Evolutionary conservation across 164 flowering plant genomes (phyloP), one percentile per base, ranked within the genome.

Genomic region (Malania oleifera): DNA sequence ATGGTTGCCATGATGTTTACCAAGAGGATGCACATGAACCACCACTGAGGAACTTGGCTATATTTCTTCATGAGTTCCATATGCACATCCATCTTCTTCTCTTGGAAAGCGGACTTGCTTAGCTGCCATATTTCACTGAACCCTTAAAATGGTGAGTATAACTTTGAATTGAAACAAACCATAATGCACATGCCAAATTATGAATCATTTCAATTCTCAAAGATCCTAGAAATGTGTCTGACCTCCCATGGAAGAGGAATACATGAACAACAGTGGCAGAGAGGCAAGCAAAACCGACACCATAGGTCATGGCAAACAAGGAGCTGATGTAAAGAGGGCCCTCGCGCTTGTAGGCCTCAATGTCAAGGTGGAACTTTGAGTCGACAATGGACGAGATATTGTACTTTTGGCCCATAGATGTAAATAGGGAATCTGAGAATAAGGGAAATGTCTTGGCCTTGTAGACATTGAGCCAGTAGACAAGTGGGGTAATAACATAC

Each of bases 241-340:
- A 87, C 95, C 83, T 82, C 58, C 95, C 95, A 63, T 85, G 75
- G 69, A 81, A 83, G 60, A 79, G 68, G 39, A 59, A 14, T 5
- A 67, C 68, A 35, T 71, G 75, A 38, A 71, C 71, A 35, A 71
- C 56, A 43, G 65, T 67, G 34, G 72, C 55, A 54, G 77, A 28
- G 54, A 67, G 59, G 67, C 85, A 25, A 77, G 87, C 89, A 52
- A 87, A 87, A 7, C 89, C 79, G 31, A 82, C 62, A 0, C 87
- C 95, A 61, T 82, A 81, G 7, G 82, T 58, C 54, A 81, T 74
- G 15, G 84, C 73, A 24, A 87, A 85, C 54, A 85, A 74, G 34
- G 65, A 70, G 75, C 91, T 85, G 31, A 87, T 54, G 44, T 77
- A 56, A n/a, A 87, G 69, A 2, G 69, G 67, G 22, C 95, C 91